Conservation (phyloP, 768 basidiomycete genomes). For the Macrolepiota fuliginosa region DNA sequence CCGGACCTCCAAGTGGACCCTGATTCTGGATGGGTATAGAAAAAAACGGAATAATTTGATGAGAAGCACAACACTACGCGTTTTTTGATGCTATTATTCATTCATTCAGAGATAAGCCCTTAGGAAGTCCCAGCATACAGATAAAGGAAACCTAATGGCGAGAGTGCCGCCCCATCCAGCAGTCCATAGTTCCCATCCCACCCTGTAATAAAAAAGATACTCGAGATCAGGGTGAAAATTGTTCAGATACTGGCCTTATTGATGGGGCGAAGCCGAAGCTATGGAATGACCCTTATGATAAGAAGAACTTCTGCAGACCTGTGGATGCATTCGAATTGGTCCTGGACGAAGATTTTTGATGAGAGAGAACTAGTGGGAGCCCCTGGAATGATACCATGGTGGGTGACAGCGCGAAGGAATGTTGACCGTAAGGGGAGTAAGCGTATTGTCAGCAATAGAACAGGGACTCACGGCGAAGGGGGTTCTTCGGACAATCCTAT, state of each 20-base stretch:
- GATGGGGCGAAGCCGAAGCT: neutral
- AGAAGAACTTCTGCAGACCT: neutral
- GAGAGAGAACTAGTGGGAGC: neutral
- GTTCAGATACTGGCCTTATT: neutral
- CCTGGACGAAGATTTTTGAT: neutral
- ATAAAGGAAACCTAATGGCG: neutral
- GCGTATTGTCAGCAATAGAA: neutral
- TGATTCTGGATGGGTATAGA: neutral
- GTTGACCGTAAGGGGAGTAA: neutral
- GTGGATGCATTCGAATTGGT: neutral
- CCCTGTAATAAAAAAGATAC: neutral
- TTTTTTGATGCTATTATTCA: neutral
- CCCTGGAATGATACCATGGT: neutral
- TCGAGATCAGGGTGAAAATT: neutral
- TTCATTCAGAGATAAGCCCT: neutral
- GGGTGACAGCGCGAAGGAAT: neutral
- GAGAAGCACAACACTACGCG: neutral
- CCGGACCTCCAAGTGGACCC: neutral
- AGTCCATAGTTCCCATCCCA: neutral
- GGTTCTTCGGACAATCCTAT: conserved; percentile 6
- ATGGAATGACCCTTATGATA: neutral
- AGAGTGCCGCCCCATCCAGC: neutral
- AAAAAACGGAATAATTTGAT: neutral
- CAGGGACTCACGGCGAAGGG: neutral
- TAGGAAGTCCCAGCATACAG: neutral